Evolutionary conservation across 306 rosid genomes (phyloP).

Genomic region (Mucuna pruriens): DNA sequence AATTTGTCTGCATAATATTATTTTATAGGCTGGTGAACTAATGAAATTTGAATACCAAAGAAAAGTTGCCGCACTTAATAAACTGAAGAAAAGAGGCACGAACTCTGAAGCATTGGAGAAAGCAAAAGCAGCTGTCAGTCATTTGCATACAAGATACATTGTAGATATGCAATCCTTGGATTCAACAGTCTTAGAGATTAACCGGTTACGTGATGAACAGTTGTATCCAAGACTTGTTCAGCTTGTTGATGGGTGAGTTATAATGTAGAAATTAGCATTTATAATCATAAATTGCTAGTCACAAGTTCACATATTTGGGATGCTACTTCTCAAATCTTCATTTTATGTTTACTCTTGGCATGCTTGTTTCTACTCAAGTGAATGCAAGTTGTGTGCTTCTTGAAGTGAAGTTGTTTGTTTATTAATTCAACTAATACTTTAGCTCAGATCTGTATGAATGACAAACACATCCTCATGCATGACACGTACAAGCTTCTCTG

Average conservation of each 20-base stretch:
- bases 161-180: constrained; percentile 99
- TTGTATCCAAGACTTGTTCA: constrained; percentile 84
- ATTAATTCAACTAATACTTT: background rate
- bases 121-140: constrained; percentile 90
- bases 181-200: constrained; percentile 93
- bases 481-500: constrained; percentile 17
- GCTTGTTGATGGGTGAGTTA: constrained; percentile 87
- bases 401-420: constrained; percentile 24
- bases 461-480: background rate
- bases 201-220: constrained; percentile 82
- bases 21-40: constrained; percentile 86
- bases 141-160: constrained; percentile 93
- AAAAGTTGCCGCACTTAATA: constrained; percentile 77
- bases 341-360: constrained; percentile 25
- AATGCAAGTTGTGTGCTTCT: constrained; percentile 17
- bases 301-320: background rate
- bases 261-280: constrained; percentile 27
- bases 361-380: background rate
- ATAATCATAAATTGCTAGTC: background rate
- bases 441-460: background rate
- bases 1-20: constrained; percentile 33
- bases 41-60: constrained; percentile 92
- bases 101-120: constrained; percentile 85
- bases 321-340: background rate
- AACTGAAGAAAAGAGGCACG: constrained; percentile 67